Conservation (phyloP, 2,329 filamentous ascomycete genomes). For the Passalora sequoiae region DNA sequence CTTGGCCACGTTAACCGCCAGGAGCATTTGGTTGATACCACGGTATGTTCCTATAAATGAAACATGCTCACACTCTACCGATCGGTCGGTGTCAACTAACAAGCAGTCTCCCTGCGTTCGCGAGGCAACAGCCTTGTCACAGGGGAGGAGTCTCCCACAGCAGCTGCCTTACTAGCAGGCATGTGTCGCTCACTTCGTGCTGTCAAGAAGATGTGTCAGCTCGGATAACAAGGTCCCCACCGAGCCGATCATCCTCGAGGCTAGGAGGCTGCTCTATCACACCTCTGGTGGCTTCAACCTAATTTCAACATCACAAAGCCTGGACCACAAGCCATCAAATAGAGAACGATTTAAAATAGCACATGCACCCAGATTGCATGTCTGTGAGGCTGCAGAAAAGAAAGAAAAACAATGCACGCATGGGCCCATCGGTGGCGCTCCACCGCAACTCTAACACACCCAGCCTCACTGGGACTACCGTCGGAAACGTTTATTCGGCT, state of each 20-base stretch:
- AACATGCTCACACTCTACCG: not conserved
- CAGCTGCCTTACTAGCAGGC: not conserved
- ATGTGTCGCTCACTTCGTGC: not conserved
- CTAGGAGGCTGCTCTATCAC: not conserved
- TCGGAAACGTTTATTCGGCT: not conserved
- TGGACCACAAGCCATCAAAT: not conserved
- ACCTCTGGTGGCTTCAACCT: not conserved
- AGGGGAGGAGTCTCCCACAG: not conserved
- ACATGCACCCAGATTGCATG: not conserved
- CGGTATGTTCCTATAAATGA: constrained; percentile 5
- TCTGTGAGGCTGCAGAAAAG: not conserved
- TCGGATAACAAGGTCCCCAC: not conserved
- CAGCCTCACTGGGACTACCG: not conserved
- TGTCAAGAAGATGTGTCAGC: not conserved
- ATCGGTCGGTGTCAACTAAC: not conserved
- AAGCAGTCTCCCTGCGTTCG: not conserved
- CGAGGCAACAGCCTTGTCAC: not conserved
- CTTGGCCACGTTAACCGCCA: constrained; percentile 9
- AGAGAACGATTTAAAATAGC: not conserved
- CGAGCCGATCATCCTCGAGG: not conserved
- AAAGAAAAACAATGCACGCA: too few species aligned
- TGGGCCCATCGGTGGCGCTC: not conserved
- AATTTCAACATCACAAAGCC: not conserved
- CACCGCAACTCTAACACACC: not conserved
- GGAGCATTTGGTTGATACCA: constrained; percentile 4